A percentile compares a stretch with the other conserved stretches of the same genome.
Conservation (phyloP, 306 rosid genomes). For the Sesbania bispinosa region DNA sequence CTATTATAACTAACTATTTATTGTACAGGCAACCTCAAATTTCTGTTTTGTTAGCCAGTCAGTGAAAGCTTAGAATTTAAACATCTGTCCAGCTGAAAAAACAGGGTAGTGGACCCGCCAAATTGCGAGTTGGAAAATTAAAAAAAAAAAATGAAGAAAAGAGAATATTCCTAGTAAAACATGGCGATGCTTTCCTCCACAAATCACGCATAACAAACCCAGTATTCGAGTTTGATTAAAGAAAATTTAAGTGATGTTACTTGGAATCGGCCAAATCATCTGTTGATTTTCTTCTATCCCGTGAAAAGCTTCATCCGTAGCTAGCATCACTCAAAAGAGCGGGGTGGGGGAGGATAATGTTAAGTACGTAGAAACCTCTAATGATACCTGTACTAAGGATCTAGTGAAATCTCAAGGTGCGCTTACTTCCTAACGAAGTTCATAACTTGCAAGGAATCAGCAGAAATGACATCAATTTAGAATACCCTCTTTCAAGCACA, state of each 20-base stretch:
- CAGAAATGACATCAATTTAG: slow-evolving; percentile 37
- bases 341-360: neutral
- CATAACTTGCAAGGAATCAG: slow-evolving; percentile 24
- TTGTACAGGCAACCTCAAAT: too few relatives aligned
- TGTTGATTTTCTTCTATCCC: neutral
- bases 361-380: slow-evolving; percentile 2
- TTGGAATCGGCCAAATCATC: slow-evolving; percentile 9
- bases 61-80: too few relatives aligned
- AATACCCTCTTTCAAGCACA: slow-evolving; percentile 69
- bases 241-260: neutral
- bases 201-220: neutral
- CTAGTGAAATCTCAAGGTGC: slow-evolving; percentile 13
- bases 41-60: too few relatives aligned
- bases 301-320: neutral
- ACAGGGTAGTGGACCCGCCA: neutral
- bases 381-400: slow-evolving; percentile 6
- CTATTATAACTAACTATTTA: too few relatives aligned
- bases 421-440: slow-evolving; percentile 2
- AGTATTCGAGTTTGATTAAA: neutral
- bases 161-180: neutral
- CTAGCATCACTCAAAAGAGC: slow-evolving; percentile 10
- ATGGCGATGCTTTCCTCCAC: neutral
- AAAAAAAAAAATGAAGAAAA: neutral
- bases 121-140: neutral
- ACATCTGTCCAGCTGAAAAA: neutral